Base-by-base conservation (phyloP, 1,284 basidiomycete species). In the Marasmius oreades region DNA sequence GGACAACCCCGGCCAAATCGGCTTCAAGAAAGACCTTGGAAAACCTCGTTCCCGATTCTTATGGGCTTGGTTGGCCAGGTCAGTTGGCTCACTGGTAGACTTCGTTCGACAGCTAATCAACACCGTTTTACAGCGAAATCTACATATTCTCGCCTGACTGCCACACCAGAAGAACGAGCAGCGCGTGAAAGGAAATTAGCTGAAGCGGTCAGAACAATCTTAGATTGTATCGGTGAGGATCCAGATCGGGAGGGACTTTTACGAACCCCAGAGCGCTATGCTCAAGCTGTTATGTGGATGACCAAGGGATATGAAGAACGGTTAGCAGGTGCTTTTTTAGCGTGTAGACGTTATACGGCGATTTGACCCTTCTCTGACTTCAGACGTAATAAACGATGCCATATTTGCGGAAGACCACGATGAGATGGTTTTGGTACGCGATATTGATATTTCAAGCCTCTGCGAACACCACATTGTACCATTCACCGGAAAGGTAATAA, bases 401-500 rank as follows among this genome's bases (percentile, higher is more conserved):
- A 88, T 99, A 42, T 99, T 99, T 70, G 92, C 95, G 53, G 97
- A 99, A 73, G 94, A 99, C 73, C 97, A 99, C 76, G 97, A 99
- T 67, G 97, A 99, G 73, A 97, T 99, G 95, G 96, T 99, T 54
- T 88, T 99, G 61, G 97, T 99, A 51, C 85, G 92, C 59, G 95
- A 99, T 70, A 99, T 99, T 66, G 93, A 98, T 70, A 90, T 99
- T 60, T 98, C 94, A 56, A 95, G 93, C 66, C 76, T 99, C 53
- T 99, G 97, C 75, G 97, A 99, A 77, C 97, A 99, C 69, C 97
- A 99, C 73, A 82, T 99, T 63, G 96, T 99, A 31, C 97, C 97
- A 1, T 99, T 99, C 76, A 95, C 90, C 26, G 97, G 97, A 66
- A 98, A 98, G 78, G 95, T 95, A 64, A 61, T 48, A 57, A 39